Evolutionary conservation across 345 rosid genomes (phyloP).

Genomic region (Rhizophora mangle): DNA sequence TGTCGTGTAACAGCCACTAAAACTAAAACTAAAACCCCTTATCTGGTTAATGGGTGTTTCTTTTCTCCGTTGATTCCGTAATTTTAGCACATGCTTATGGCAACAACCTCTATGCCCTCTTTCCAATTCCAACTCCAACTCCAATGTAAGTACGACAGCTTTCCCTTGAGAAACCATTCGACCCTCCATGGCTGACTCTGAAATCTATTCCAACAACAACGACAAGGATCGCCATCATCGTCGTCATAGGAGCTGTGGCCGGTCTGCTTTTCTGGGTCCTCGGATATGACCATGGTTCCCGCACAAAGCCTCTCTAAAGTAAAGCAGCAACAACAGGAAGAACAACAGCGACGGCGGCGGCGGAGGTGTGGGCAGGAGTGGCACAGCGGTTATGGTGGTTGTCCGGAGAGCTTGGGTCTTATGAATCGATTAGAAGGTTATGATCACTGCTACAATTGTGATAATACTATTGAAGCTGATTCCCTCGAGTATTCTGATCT

Average conservation of each 20-base stretch:
- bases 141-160: constrained; percentile 10
- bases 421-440: constrained; percentile 52
- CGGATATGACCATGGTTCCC: constrained; percentile 72
- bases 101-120: constrained; percentile 23
- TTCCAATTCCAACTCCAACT: constrained; percentile 10
- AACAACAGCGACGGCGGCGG: constrained; percentile 11
- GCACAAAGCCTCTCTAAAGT: constrained; percentile 39
- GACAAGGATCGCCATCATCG: constrained; percentile 5
- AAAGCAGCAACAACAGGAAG: constrained; percentile 10
- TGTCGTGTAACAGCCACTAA: constrained; percentile 15
- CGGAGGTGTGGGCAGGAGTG: not conserved
- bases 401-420: constrained; percentile 27
- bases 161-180: constrained; percentile 15
- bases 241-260: not conserved
- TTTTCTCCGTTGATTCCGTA: constrained; percentile 26
- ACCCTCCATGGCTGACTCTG: constrained; percentile 44
- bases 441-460: constrained; percentile 27
- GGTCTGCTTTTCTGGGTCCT: constrained; percentile 34
- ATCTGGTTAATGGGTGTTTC: constrained; percentile 53
- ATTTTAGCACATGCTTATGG: constrained; percentile 42
- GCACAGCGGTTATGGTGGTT: constrained; percentile 37
- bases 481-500: constrained; percentile 48
- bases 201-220: constrained; percentile 9
- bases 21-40: constrained; percentile 22
- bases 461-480: constrained; percentile 30